Base-by-base conservation (phyloP, 202 grass and related monocot genomes). In the Brachypodium distachyon region DNA sequence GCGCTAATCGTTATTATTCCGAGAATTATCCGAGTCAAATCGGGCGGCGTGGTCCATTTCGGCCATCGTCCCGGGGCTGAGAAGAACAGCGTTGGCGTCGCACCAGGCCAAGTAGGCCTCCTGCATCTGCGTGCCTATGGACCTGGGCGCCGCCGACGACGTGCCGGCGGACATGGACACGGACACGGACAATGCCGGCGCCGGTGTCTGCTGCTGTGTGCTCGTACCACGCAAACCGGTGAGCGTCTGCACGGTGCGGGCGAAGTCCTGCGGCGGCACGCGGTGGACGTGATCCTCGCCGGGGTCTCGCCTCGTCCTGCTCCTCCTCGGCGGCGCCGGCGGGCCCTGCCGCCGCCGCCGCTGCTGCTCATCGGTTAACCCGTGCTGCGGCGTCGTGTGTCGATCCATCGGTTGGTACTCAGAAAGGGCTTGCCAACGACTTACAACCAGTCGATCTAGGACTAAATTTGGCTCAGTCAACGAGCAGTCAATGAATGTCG, bases 181-280 rank as follows among this genome's bases (percentile, higher is more conserved):
- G n/a, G n/a, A n/a, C n/a, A n/a, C n/a, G 47, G 68, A 53, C 31
- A 72, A 37, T 71, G 68, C 8, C 32, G 31, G 29, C 47, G 29
- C 44, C 44, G 17, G 67, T 6, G 46, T 28, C 32, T 18, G 1
- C 37, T 3, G 50, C 55, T 2, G 6, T 9, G 48, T 3, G 27
- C 18, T 2, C 42, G 0, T n/a, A n/a, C n/a, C n/a, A n/a, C n/a
- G n/a, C n/a, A n/a, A n/a, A n/a, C 76, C 66, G n/a, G 78, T 90
- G 60, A 90, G 78, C 49, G 12, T 64, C 68, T 90, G 88, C 61
- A 90, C 88, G 25, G 81, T 85, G 21, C 29, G 39, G 3, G 83
- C 74, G 33, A 90, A 90, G 27, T 87, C 74, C n/a, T 76, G 74
- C 1, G 84, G 79, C 49, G 63, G 74, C 61, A 87, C 79, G 12